Evolutionary conservation across 78 protist species (phyloP), one percentile per base, ranked within the genome.

Genomic region (Monocercomonoides exilis): DNA sequence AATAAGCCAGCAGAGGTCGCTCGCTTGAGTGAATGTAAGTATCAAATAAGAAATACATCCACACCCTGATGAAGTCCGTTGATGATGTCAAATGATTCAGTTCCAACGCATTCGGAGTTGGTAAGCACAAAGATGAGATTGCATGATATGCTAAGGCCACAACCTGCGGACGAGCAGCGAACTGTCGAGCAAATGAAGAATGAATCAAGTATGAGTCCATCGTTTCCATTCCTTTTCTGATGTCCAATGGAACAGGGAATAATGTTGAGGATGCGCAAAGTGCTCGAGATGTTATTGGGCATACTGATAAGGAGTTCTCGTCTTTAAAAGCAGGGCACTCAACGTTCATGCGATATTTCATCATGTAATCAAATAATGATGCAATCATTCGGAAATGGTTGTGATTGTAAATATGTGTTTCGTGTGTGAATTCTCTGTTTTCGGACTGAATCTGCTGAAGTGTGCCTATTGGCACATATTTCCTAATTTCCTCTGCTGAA

Each of bases 371-470:
- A 32, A 32, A 29, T 5, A 79, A 32, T 4, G 4, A 5, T 21
- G 82, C 82, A 1, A 91, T 2, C 41, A 92, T 92, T 1, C 2
- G 34, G 63, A 91, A 89, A 89, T 92, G 92, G 45, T 41, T 80
- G 11, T n/a, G 6, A 77, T 93, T 94, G 64, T 91, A 92, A 43
- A 93, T 45, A 45, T 92, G 77, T 43, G 87, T 85, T 29, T 94
- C 95, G 32, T 80, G 86, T 21, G 89, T 36, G 70, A 94, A 92
- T 46, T 43, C 85, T 87, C 63, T 81, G 84, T 94, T 94, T 87
- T 93, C 92, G 35, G 21, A 5, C 96, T 94, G 92, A 29, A 92
- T 91, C 2, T 45, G 32, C 2, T 42, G 33, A 4, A 41, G 45
- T 45, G 93, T 64, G 29, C 84, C 89, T 1, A 6, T 32, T 5